phyloP scores from a whole-genome alignment of 2,329 filamentous ascomycete species.

The Knoxdaviesia capensis region DNA sequence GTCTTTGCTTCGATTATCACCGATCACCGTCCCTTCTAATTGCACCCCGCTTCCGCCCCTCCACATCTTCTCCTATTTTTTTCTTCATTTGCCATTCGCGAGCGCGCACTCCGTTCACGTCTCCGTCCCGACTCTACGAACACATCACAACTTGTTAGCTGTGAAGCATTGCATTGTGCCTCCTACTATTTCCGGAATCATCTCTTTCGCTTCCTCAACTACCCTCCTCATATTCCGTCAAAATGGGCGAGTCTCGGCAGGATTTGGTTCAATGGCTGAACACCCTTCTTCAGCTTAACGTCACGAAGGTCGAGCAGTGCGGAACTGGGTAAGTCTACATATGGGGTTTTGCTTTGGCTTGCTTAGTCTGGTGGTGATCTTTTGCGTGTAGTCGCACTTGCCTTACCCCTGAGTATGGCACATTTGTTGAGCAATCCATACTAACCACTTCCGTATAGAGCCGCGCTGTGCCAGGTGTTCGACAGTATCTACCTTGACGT shows the following conservation, averaged over 20 bases:
- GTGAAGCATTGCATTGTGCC: too few relatives aligned
- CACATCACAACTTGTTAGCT: too few relatives aligned
- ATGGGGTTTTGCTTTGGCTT: background rate
- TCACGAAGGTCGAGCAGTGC: constrained; percentile 97
- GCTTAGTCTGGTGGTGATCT: background rate
- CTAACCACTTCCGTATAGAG: constrained; percentile 29
- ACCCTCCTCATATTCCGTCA: constrained; percentile 7
- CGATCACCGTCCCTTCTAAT: background rate
- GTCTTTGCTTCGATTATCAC: too few relatives aligned
- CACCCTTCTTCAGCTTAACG: constrained; percentile 90
- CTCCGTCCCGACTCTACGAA: too few relatives aligned
- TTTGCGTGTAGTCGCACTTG: background rate
- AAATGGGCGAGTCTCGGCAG: constrained; percentile 59
- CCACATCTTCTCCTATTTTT: background rate
- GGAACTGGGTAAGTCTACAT: constrained; percentile 62
- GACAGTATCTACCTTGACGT: constrained; percentile 96
- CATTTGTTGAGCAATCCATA: background rate
- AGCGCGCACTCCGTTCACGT: too few relatives aligned
- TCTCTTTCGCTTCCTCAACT: too few relatives aligned
- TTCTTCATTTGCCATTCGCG: too few relatives aligned
- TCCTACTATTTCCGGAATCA: too few relatives aligned
- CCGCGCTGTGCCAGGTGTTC: constrained; percentile 90
- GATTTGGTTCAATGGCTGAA: constrained; percentile 94
- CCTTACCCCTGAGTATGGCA: background rate
- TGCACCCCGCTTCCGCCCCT: background rate